Conservation (phyloP, 257 asterid genomes). For the Solanum lycopersicoides region DNA sequence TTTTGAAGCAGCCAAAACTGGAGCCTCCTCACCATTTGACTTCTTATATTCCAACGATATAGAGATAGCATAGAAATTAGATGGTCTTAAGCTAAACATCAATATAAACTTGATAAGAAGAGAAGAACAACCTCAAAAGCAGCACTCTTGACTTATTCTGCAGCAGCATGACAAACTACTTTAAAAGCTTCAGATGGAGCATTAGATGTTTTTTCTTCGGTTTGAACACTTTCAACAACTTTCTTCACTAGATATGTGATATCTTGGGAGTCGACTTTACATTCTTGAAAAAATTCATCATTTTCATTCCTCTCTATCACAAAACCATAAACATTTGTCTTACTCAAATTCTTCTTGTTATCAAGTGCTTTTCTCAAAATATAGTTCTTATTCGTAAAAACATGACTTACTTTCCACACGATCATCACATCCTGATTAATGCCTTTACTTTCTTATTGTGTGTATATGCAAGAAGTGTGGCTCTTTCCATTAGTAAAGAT, state of each 20-base stretch:
- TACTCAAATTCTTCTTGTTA: too few species aligned
- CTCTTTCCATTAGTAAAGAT: conserved; percentile 70
- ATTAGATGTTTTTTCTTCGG: conserved; percentile 84
- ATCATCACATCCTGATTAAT: conserved; percentile 96
- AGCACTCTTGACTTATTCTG: conserved; percentile 86
- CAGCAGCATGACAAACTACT: conserved; percentile 97
- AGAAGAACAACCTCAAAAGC: conserved; percentile 64
- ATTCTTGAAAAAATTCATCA: conserved; percentile 84
- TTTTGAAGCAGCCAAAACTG: too few species aligned
- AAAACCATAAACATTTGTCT: too few species aligned
- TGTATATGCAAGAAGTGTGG: conserved; percentile 71
- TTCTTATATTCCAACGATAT: too few species aligned
- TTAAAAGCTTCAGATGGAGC: conserved; percentile 79
- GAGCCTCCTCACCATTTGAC: too few species aligned
- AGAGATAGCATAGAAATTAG: too few species aligned
- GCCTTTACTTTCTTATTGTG: conserved; percentile 98
- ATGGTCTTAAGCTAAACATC: not conserved
- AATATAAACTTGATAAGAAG: not conserved
- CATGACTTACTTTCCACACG: conserved; percentile 84
- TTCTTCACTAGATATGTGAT: conserved; percentile 63
- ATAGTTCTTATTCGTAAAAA: not conserved
- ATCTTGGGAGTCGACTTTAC: conserved; percentile 66
- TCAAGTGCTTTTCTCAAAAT: too few species aligned
- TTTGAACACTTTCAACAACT: conserved; percentile 90
- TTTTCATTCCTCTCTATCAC: conserved; percentile 32